These are phyloP conservation scores for Colletotrichum sublineola DNA, from an alignment of 2,329 filamentous ascomycete genomes.

Conservation along the genomic window DNA sequence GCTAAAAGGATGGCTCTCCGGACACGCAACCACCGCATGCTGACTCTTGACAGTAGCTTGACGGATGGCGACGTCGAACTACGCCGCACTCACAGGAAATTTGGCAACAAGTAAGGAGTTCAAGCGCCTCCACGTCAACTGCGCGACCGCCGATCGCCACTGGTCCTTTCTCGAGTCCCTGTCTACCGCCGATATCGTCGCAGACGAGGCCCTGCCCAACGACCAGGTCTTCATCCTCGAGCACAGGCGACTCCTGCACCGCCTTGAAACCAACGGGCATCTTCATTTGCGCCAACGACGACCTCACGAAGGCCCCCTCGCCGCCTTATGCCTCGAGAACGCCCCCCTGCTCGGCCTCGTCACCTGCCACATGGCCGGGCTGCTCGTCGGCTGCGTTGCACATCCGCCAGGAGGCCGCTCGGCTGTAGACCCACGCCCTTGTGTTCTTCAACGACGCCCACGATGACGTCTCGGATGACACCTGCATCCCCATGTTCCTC, in stretches of 20 bases:
- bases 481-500: constrained; percentile 58
- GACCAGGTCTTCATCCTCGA: constrained; percentile 51
- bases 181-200: constrained; percentile 25
- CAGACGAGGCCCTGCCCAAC: constrained; percentile 17
- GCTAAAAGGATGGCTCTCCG: constrained; percentile 8
- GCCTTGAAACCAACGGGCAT: constrained; percentile 49
- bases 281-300: constrained; percentile 42
- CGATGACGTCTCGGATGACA: constrained; percentile 46
- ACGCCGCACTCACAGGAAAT: constrained; percentile 56
- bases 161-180: constrained; percentile 50
- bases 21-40: constrained; percentile 23
- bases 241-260: constrained; percentile 56
- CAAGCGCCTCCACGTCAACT: constrained; percentile 58
- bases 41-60: constrained; percentile 41
- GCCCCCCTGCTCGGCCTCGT: constrained; percentile 53
- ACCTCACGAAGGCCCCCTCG: constrained; percentile 44
- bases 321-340: constrained; percentile 50
- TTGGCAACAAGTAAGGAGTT: constrained; percentile 56
- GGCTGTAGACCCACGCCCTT: constrained; percentile 49
- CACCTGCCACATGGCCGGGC: constrained; percentile 52
- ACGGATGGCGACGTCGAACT: constrained; percentile 47
- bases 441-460: constrained; percentile 49
- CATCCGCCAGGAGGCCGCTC: constrained; percentile 47
- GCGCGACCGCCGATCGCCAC: constrained; percentile 52
- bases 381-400: constrained; percentile 25